phyloP scores from a whole-genome alignment of 768 basidiomycete species.

The Suillus variegatus region DNA sequence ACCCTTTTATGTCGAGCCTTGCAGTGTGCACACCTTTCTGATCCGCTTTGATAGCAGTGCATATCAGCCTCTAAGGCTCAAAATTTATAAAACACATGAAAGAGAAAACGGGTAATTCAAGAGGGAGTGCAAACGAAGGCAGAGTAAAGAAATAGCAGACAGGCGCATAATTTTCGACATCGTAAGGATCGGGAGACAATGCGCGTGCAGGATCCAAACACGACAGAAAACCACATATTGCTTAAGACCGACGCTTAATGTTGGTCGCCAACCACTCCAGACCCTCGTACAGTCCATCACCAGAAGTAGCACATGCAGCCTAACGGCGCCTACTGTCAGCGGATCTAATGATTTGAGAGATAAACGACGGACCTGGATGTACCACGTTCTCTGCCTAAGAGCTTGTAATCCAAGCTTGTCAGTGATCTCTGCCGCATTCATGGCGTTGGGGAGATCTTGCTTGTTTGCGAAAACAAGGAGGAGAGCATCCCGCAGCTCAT shows the following conservation, averaged over 20 bases:
- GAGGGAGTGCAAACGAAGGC: slow-evolving; percentile 30
- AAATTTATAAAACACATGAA: slow-evolving; percentile 33
- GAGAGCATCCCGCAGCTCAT: slow-evolving; percentile 97
- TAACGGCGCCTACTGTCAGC: slow-evolving; percentile 35
- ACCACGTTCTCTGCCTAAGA: slow-evolving; percentile 97
- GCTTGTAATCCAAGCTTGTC: slow-evolving; percentile 99
- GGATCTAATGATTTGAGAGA: slow-evolving; percentile 7
- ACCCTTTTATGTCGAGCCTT: not conserved
- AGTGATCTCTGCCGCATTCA: slow-evolving; percentile 99
- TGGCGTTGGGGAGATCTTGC: slow-evolving; percentile 99
- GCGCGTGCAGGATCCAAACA: slow-evolving; percentile 51
- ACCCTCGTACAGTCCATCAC: slow-evolving; percentile 98
- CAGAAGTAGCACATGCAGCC: slow-evolving; percentile 98
- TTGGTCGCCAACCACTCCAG: slow-evolving; percentile 95
- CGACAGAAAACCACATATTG: slow-evolving; percentile 27
- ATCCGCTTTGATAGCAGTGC: slow-evolving; percentile 10
- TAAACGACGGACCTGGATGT: slow-evolving; percentile 76
- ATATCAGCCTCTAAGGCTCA: slow-evolving; percentile 29
- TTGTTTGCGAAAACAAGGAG: slow-evolving; percentile 99
- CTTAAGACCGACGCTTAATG: slow-evolving; percentile 82
- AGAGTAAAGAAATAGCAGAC: slow-evolving; percentile 40
- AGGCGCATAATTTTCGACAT: slow-evolving; percentile 56
- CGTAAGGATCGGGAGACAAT: slow-evolving; percentile 62
- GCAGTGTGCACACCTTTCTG: not conserved
- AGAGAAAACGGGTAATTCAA: slow-evolving; percentile 24